These are phyloP conservation scores for Scopulariopsis brevicaulis DNA, from an alignment of 2,329 filamentous ascomycete species.

Conservation along the genomic window DNA sequence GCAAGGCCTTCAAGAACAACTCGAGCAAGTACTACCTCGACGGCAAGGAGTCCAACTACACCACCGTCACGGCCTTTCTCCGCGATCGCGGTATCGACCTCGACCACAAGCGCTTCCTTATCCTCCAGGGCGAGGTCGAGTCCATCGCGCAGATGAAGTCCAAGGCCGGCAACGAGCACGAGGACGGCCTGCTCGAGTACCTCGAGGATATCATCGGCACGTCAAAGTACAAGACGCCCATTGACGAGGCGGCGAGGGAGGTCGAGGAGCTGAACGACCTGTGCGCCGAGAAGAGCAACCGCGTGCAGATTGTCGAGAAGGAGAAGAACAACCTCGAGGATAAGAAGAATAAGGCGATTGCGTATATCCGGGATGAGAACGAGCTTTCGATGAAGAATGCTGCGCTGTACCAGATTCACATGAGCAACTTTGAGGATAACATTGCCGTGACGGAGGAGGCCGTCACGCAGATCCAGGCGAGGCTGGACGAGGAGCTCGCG, in stretches of 20 bases:
- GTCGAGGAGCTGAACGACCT: conserved; percentile 90
- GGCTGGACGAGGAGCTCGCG: conserved; percentile 77
- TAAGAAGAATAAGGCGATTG: conserved; percentile 90
- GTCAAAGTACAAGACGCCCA: conserved; percentile 94
- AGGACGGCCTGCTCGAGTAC: conserved; percentile 92
- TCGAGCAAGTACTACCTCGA: conserved; percentile 98
- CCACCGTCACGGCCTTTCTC: conserved; percentile 75
- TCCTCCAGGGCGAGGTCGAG: conserved; percentile 94
- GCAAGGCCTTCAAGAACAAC: conserved; percentile 95
- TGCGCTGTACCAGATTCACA: conserved; percentile 83
- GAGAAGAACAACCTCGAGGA: conserved; percentile 88
- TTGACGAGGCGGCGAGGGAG: conserved; percentile 84
- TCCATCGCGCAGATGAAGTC: conserved; percentile 99
- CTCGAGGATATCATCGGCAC: conserved; percentile 98
- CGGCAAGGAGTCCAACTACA: conserved; percentile 80
- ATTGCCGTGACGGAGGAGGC: conserved; percentile 81
- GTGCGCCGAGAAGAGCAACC: conserved; percentile 86
- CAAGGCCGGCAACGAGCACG: conserved; percentile 88
- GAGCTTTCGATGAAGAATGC: conserved; percentile 84
- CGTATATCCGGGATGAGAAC: conserved; percentile 86
- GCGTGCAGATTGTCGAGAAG: conserved; percentile 96
- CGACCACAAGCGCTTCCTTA: conserved; percentile 96
- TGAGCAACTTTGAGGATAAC: conserved; percentile 81
- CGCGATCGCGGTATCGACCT: conserved; percentile 85
- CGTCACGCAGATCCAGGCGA: conserved; percentile 77